These are phyloP conservation scores for Annulohypoxylon nitens DNA, from an alignment of 495 filamentous ascomycete species.

Conservation along the genomic window DNA sequence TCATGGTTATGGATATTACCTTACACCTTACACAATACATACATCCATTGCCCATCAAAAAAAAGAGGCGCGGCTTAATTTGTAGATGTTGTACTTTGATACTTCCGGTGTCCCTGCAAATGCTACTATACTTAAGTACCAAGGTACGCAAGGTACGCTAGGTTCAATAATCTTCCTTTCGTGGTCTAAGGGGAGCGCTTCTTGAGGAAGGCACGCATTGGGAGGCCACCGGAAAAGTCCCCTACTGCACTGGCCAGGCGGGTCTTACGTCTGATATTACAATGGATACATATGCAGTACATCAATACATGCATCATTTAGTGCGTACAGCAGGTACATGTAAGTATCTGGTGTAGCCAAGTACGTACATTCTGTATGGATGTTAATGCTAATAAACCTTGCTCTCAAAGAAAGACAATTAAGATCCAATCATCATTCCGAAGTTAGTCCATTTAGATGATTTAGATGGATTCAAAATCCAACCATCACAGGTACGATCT, in stretches of 20 bases:
- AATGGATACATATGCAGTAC: neutral
- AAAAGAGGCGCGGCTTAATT: conserved; percentile 16
- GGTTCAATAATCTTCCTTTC: conserved; percentile 1
- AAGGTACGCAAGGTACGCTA: neutral
- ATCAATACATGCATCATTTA: conserved; percentile 8
- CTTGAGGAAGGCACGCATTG: conserved; percentile 32
- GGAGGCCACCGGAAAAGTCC: conserved; percentile 41
- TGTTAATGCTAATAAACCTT: conserved; percentile 22
- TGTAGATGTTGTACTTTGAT: conserved; percentile 11
- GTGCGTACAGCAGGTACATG: conserved; percentile 19
- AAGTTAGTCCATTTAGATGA: conserved; percentile 33
- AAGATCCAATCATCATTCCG: conserved; percentile 43
- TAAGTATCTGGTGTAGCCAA: neutral
- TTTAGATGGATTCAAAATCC: conserved; percentile 25
- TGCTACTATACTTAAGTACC: neutral
- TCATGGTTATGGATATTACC: neutral
- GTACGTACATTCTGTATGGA: neutral
- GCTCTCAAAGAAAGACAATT: conserved; percentile 27
- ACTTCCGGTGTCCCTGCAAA: conserved; percentile 3
- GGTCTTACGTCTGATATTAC: conserved; percentile 41
- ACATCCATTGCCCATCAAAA: conserved; percentile 2
- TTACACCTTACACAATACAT: conserved; percentile 4
- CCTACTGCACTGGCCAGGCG: conserved; percentile 40
- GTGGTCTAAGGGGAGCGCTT: conserved; percentile 10
- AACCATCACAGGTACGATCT: conserved; percentile 47